Conservation (phyloP, 2,329 filamentous ascomycete species). For the Apiospora kogelbergensis region DNA sequence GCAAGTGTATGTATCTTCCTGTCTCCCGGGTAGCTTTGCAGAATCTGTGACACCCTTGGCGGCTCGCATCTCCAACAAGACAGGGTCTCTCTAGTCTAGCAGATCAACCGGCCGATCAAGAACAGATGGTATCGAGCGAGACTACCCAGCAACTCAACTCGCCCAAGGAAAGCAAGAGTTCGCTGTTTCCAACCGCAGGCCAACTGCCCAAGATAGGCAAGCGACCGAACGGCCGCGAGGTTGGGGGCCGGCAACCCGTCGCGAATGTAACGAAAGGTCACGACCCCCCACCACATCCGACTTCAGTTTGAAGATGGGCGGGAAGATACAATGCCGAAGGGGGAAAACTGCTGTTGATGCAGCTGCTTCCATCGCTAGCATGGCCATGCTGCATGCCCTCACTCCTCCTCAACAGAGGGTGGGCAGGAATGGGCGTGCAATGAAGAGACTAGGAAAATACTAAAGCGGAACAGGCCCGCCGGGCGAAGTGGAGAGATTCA, state of each 20-base stretch:
- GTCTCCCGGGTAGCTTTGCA: background rate
- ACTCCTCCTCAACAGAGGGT: background rate
- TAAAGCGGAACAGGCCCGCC: constrained; percentile 1
- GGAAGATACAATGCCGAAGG: background rate
- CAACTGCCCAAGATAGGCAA: background rate
- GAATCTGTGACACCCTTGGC: background rate
- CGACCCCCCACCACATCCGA: background rate
- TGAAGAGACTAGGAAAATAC: background rate
- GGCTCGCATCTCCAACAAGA: background rate
- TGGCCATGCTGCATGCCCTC: background rate
- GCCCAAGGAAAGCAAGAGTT: background rate
- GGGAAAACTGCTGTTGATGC: background rate
- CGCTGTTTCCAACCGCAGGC: background rate
- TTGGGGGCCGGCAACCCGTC: background rate
- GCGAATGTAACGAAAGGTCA: background rate
- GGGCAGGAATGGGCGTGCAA: background rate
- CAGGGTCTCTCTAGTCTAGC: background rate
- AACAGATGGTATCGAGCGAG: background rate
- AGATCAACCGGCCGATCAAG: background rate
- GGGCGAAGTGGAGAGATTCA: background rate
- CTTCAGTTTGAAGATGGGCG: background rate
- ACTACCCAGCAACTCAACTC: background rate
- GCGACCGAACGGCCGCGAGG: background rate
- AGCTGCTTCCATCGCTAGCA: background rate
- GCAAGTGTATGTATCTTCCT: background rate